These are phyloP conservation scores for Metschnikowia arizonensis DNA, from an alignment of 805 yeast genomes.

Conservation along the genomic window DNA sequence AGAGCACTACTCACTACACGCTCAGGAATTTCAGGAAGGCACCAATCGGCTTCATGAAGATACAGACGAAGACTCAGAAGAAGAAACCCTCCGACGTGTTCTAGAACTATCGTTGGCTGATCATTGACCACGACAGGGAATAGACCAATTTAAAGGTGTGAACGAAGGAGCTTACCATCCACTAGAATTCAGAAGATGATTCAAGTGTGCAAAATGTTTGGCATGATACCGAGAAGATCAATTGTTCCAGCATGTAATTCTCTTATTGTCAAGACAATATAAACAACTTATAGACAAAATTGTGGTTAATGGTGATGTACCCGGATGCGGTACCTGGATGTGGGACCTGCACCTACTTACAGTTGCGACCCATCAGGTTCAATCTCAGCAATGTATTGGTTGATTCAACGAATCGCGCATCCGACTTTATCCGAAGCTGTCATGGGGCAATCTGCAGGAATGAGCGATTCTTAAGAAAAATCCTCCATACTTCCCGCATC, in stretches of 20 bases:
- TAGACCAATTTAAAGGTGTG: too few relatives aligned
- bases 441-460: neutral
- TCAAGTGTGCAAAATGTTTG: too few relatives aligned
- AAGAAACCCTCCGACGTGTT: conserved; percentile 18
- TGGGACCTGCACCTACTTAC: too few relatives aligned
- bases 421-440: neutral
- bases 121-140: neutral
- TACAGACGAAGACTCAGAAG: conserved; percentile 13
- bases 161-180: neutral
- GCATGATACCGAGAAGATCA: too few relatives aligned
- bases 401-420: neutral
- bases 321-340: too few relatives aligned
- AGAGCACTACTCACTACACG: neutral
- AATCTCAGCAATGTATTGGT: too few relatives aligned
- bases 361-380: too few relatives aligned
- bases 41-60: neutral
- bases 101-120: conserved; percentile 19
- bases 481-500: neutral
- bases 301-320: too few relatives aligned
- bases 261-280: too few relatives aligned
- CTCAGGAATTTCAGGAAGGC: neutral
- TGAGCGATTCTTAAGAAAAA: neutral
- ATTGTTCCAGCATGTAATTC: too few relatives aligned
- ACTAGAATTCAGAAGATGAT: too few relatives aligned
- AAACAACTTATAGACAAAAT: too few relatives aligned